phyloP scores from a whole-genome alignment of 1,284 basidiomycete species.

The Peniophora sp. region DNA sequence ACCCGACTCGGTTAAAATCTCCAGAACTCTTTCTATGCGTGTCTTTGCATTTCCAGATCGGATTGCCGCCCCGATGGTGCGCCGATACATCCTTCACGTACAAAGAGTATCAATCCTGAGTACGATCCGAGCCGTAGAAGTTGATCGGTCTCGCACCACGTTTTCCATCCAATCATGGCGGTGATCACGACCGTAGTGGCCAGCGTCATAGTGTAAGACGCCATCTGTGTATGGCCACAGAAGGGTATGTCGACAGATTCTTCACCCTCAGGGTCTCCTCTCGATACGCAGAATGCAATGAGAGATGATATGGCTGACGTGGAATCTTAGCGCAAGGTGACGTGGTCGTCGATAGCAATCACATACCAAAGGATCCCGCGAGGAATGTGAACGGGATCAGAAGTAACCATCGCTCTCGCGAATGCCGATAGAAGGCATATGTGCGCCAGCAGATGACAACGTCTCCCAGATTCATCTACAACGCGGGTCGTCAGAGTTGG shows the following conservation, averaged over 20 bases:
- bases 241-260: not conserved
- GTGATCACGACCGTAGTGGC: not conserved
- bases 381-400: constrained; percentile 7
- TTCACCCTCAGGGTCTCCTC: not conserved
- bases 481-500: no score
- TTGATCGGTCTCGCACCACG: not conserved
- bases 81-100: constrained; percentile 9
- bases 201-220: not conserved
- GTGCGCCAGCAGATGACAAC: constrained; percentile 10
- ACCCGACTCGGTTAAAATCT: constrained; percentile 11
- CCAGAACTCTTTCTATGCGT: constrained; percentile 8
- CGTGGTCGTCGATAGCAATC: no score
- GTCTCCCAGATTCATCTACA: constrained; percentile 10
- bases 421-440: constrained; percentile 10
- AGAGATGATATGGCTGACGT: not conserved
- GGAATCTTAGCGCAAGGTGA: no score
- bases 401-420: constrained; percentile 6
- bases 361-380: constrained; percentile 9
- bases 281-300: not conserved
- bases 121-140: not conserved
- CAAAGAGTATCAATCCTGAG: no score
- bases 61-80: constrained; percentile 4
- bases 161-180: not conserved
- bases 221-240: not conserved
- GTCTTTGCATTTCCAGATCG: constrained; percentile 5